phyloP scores from a whole-genome alignment of 108 stramenopile genomes.

The Cyclotella atomus region DNA sequence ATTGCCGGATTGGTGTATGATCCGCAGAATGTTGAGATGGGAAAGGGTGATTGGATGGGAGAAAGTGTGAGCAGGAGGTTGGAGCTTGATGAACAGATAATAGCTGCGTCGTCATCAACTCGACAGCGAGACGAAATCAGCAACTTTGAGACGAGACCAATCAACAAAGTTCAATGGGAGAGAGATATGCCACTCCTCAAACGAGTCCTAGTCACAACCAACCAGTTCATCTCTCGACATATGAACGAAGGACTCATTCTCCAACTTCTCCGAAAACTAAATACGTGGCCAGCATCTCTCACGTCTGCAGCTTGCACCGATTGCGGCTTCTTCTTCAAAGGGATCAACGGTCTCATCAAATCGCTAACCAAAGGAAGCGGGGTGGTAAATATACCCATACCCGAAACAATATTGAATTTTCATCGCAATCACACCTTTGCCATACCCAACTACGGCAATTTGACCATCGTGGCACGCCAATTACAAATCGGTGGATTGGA shows the following conservation, averaged over 20 bases:
- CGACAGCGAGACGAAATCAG: background rate
- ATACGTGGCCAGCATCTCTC: constrained; percentile 9
- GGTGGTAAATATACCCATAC: constrained; percentile 13
- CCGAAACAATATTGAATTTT: constrained; percentile 30
- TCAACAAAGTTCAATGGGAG: background rate
- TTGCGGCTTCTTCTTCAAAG: constrained; percentile 70
- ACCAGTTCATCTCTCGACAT: constrained; percentile 44
- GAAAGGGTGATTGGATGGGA: background rate
- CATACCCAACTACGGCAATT: constrained; percentile 40
- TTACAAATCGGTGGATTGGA: constrained; percentile 59
- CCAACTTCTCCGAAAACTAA: constrained; percentile 23
- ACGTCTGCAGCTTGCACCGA: constrained; percentile 12
- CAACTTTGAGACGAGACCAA: background rate
- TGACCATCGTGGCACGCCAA: constrained; percentile 33
- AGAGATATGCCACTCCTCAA: constrained; percentile 51
- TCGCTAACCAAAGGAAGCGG: constrained; percentile 41
- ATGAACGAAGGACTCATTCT: constrained; percentile 47
- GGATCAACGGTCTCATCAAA: constrained; percentile 66
- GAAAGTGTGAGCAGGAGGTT: background rate
- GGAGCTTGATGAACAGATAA: background rate
- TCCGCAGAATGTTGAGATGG: background rate
- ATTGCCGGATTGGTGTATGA: constrained; percentile 25
- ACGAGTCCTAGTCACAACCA: constrained; percentile 16
- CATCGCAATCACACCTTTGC: constrained; percentile 54
- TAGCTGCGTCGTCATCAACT: background rate